A percentile compares a stretch with the other conserved stretches of the same genome.
Evolutionary conservation across 2,329 filamentous ascomycete genomes (phyloP).

Genomic region (Arthrobotrys megalospora): DNA sequence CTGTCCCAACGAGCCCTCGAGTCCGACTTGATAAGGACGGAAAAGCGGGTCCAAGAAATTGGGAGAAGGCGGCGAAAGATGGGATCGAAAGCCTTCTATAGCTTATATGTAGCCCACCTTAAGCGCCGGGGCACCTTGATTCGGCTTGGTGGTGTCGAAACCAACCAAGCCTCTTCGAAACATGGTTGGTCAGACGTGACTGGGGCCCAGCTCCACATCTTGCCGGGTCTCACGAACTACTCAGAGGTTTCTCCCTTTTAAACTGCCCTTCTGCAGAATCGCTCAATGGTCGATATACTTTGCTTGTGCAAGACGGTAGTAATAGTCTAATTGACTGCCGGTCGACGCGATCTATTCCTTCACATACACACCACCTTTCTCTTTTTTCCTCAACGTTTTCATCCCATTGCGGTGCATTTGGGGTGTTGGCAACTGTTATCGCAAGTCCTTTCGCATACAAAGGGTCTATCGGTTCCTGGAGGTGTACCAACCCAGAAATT

Average conservation of each 20-base stretch:
- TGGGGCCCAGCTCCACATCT: conserved; percentile 50
- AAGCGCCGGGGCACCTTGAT: conserved; percentile 58
- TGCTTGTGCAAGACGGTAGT: conserved; percentile 13
- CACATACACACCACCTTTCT: conserved; percentile 40
- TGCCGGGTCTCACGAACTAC: conserved; percentile 42
- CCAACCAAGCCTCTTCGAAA: conserved; percentile 60
- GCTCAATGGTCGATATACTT: conserved; percentile 14
- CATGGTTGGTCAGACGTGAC: conserved; percentile 58
- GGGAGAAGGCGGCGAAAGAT: conserved; percentile 39
- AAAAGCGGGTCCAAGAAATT: conserved; percentile 28
- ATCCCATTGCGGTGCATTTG: conserved; percentile 54
- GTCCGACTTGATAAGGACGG: conserved; percentile 41
- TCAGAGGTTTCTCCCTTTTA: conserved; percentile 45
- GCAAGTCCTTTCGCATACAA: conserved; percentile 2
- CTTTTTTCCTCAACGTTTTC: conserved; percentile 10
- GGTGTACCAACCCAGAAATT: conserved; percentile 18
- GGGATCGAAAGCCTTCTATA: conserved; percentile 35
- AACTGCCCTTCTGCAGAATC: conserved; percentile 29
- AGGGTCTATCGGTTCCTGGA: conserved; percentile 3
- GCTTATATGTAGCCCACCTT: conserved; percentile 52
- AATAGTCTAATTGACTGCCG: conserved; percentile 4
- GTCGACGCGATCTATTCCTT: conserved; percentile 34
- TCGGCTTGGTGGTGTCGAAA: conserved; percentile 61
- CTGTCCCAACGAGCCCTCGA: conserved; percentile 30
- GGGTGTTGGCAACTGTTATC: conserved; percentile 20